Base-by-base conservation (phyloP, 2,329 filamentous ascomycete genomes). In the Ophiostoma pallidulum region DNA sequence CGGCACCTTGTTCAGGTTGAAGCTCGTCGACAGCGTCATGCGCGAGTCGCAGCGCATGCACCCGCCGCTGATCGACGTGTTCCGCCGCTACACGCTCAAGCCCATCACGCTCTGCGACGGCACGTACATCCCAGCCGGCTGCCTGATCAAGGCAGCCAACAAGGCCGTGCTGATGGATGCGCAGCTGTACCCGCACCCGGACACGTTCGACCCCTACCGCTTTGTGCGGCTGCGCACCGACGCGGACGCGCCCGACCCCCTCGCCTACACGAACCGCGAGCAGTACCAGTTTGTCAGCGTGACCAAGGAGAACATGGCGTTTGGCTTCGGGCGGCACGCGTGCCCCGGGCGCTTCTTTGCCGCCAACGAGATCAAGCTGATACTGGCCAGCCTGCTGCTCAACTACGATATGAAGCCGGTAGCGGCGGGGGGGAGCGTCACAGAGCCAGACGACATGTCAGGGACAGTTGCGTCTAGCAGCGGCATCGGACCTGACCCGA, bases 261-360 rank as follows among this genome's bases (percentile, higher is more conserved):
- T 46, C 3, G 19, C 12, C 14, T 40, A 26, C 44, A 39, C 31
- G 36, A 46, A 39, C 44, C 28, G 37, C 19, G 44, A 42, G 32
- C 46, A 60, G 53, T 62, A 67, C 56, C 69, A 71, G 56, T 68
- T 70, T 48, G 66, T 66, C 32, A 60, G 59, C 24, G 57, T 64
- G 29, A 63, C 56, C 28, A 56, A 60, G 44, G 57, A 59, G 40
- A 58, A 60, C 31, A 57, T 66, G 54, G 55, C 54, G 10, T 70
- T 68, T 39, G 66, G 67, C 0, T 65, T 64, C 45, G 67, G 67
- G 4, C 58, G 61, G 0, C 66, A 69, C 48, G 64, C 66, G 1
- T 66, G 63, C 41, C 64, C 64, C 0, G 64, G 64, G 0, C 52
- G 64, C 16, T 66, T 64, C 57, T 65, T 66, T 47, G 63, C 63